These are phyloP conservation scores for Testicularia cyperi DNA, from an alignment of 1,284 basidiomycete genomes.

Conservation along the genomic window DNA sequence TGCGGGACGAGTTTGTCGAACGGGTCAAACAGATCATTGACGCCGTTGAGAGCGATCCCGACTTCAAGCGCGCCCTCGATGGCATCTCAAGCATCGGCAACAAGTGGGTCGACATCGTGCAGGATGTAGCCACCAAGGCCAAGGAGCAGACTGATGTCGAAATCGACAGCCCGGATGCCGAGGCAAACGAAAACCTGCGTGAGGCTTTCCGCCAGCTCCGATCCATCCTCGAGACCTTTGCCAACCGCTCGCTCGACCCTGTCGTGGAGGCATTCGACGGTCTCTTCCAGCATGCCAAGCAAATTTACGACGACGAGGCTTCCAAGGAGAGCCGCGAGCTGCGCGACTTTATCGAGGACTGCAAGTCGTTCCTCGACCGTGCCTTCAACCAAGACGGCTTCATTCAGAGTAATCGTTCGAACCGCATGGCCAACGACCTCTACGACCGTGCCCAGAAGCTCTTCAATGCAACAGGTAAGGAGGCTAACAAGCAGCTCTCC, in stretches of 20 bases:
- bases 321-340: slow-evolving; percentile 56
- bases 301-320: slow-evolving; percentile 60
- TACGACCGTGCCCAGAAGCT: slow-evolving; percentile 39
- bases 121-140: slow-evolving; percentile 61
- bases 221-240: slow-evolving; percentile 61
- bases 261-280: slow-evolving; percentile 59
- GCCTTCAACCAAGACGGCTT: slow-evolving; percentile 39
- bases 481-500: slow-evolving; percentile 39
- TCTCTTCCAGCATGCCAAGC: slow-evolving; percentile 59
- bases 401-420: slow-evolving; percentile 35
- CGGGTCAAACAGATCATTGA: slow-evolving; percentile 60
- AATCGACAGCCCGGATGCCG: slow-evolving; percentile 60
- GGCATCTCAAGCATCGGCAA: slow-evolving; percentile 62
- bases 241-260: slow-evolving; percentile 46
- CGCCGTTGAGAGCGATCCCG: slow-evolving; percentile 56
- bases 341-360: slow-evolving; percentile 57
- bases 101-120: slow-evolving; percentile 62
- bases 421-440: slow-evolving; percentile 27
- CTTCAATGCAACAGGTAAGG: slow-evolving; percentile 35
- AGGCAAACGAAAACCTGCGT: slow-evolving; percentile 61
- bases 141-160: slow-evolving; percentile 60
- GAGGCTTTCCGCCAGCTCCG: slow-evolving; percentile 61
- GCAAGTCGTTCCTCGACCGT: slow-evolving; percentile 34
- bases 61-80: slow-evolving; percentile 62
- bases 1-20: slow-evolving; percentile 62